Conservation (phyloP, 495 filamentous ascomycete species). For the Neurospora intermedia region DNA sequence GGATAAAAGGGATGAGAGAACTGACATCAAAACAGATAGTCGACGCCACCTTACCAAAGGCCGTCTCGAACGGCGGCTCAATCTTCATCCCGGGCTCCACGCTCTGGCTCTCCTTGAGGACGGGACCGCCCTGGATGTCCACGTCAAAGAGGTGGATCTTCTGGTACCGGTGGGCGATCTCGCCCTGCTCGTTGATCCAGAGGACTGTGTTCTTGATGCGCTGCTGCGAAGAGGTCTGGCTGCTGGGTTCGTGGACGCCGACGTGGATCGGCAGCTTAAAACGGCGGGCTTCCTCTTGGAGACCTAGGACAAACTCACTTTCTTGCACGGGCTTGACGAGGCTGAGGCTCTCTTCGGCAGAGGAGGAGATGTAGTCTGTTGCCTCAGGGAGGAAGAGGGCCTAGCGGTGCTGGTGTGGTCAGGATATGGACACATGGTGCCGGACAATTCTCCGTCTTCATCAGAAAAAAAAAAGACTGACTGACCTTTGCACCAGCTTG, state of each 20-base stretch:
- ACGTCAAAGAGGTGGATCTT: conserved; percentile 50
- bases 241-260: conserved; percentile 54
- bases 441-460: background rate
- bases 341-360: conserved; percentile 51
- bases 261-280: conserved; percentile 66
- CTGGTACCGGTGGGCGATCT: conserved; percentile 30
- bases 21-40: conserved; percentile 81
- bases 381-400: conserved; percentile 89
- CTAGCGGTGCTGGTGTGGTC: conserved; percentile 24
- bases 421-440: background rate
- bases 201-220: conserved; percentile 39
- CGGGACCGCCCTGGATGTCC: conserved; percentile 18
- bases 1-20: background rate
- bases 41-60: conserved; percentile 62
- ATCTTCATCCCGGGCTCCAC: conserved; percentile 23
- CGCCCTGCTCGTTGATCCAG: conserved; percentile 31
- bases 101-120: conserved; percentile 20
- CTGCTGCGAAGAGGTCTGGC: conserved; percentile 1
- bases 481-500: conserved; percentile 64
- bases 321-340: conserved; percentile 46
- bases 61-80: conserved; percentile 55
- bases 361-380: conserved; percentile 71
- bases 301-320: conserved; percentile 57
- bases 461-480: no score
- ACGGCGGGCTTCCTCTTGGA: conserved; percentile 53